Conservation (phyloP, 495 filamentous ascomycete species). For the Xylaria longipes region DNA sequence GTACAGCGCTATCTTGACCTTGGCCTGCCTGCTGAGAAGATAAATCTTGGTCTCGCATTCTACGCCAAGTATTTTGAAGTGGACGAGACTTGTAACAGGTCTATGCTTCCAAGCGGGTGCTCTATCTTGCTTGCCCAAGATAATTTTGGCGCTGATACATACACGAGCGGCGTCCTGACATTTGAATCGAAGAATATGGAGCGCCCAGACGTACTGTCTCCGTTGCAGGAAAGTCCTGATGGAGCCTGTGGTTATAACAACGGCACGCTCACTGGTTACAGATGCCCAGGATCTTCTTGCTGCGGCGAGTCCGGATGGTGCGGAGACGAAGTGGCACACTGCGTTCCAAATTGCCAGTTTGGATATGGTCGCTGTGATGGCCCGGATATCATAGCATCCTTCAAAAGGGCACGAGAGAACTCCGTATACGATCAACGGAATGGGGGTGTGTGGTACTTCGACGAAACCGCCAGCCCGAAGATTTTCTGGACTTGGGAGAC, state of each 20-base stretch:
- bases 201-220: background rate
- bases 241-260: conserved; percentile 17
- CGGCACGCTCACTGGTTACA: conserved; percentile 22
- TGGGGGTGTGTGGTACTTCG: conserved; percentile 69
- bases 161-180: conserved; percentile 61
- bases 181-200: conserved; percentile 44
- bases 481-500: conserved; percentile 77
- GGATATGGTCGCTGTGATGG: conserved; percentile 38
- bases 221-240: background rate
- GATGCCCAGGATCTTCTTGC: conserved; percentile 31
- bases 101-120: conserved; percentile 59
- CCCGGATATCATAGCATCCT: conserved; percentile 35
- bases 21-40: conserved; percentile 57
- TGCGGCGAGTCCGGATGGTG: conserved; percentile 34
- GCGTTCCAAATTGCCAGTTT: conserved; percentile 31
- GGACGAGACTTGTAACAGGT: conserved; percentile 39
- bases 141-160: conserved; percentile 62
- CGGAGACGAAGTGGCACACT: conserved; percentile 33
- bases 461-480: conserved; percentile 45
- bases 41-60: conserved; percentile 70
- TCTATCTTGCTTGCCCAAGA: conserved; percentile 60
- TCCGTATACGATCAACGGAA: conserved; percentile 53
- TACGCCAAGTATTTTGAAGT: conserved; percentile 73
- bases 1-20: conserved; percentile 61
- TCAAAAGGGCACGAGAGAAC: conserved; percentile 52